Percentiles rank a stretch among this genome's conserved stretches.
These are phyloP conservation scores for Hemileccinum rubropunctum DNA, from an alignment of 768 basidiomycete species.

Conservation along the genomic window DNA sequence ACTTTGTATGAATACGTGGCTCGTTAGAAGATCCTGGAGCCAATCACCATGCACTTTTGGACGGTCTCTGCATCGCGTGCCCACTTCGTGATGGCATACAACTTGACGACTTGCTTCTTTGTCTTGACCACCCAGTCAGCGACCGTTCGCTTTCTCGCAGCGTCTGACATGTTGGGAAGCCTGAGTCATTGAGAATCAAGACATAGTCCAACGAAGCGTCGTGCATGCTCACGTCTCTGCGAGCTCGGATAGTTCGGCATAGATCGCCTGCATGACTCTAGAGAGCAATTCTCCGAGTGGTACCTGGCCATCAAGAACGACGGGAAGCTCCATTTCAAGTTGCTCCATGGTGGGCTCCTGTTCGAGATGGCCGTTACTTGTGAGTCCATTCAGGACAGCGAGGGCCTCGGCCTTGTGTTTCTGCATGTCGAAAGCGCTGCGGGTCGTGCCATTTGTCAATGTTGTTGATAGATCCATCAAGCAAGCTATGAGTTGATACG, in stretches of 20 bases:
- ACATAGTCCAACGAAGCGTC: background rate
- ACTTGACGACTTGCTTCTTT: constrained; percentile 86
- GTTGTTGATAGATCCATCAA: constrained; percentile 15
- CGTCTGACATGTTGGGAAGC: constrained; percentile 81
- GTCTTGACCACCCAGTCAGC: constrained; percentile 90
- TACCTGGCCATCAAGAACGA: constrained; percentile 71
- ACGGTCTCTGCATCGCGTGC: constrained; percentile 78
- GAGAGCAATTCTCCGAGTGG: constrained; percentile 72
- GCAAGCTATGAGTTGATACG: too few relatives aligned
- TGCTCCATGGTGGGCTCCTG: constrained; percentile 47
- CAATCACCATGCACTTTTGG: constrained; percentile 79
- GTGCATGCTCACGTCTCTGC: constrained; percentile 71
- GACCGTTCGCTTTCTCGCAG: constrained; percentile 72
- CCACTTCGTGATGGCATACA: constrained; percentile 88
- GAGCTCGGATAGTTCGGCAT: constrained; percentile 77
- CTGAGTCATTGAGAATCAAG: constrained; percentile 31
- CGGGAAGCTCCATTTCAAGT: constrained; percentile 71
- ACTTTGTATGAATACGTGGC: background rate
- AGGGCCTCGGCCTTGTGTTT: constrained; percentile 31
- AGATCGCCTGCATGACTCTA: constrained; percentile 74
- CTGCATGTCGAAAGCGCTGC: constrained; percentile 22
- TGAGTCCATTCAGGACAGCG: constrained; percentile 26
- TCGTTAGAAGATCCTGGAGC: background rate
- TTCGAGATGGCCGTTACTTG: constrained; percentile 35
- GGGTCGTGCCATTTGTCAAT: constrained; percentile 16